Evolutionary conservation across 73 alveolate genomes (phyloP).

Genomic region (Blepharisma japonicum): DNA sequence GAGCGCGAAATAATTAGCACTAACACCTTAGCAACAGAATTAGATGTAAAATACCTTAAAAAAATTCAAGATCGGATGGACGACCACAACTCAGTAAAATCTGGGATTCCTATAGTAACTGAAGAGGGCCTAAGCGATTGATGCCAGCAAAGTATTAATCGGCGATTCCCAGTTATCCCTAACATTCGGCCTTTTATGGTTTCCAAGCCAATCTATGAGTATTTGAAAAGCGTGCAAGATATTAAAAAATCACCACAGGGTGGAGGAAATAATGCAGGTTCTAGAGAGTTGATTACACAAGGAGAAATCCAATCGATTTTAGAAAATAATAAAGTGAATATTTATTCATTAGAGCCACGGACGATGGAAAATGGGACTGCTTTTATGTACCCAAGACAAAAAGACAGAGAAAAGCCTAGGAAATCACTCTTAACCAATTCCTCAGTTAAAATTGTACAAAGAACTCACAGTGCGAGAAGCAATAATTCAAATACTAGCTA

Average conservation of each 20-base stretch:
- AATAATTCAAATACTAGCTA: too few relatives aligned
- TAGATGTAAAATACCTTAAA: slow-evolving; percentile 5
- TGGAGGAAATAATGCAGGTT: not conserved
- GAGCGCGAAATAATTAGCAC: not conserved
- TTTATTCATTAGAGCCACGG: not conserved
- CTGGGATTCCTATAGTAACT: slow-evolving; percentile 14
- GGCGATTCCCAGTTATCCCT: slow-evolving; percentile 17
- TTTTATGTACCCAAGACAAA: not conserved
- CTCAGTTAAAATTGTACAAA: too few relatives aligned
- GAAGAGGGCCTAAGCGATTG: slow-evolving; percentile 18
- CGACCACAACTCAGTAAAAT: slow-evolving; percentile 8
- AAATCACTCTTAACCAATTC: too few relatives aligned
- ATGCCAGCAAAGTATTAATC: slow-evolving; percentile 23
- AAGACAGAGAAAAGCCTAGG: not conserved
- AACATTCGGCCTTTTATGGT: not conserved
- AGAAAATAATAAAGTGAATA: not conserved
- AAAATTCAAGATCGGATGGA: not conserved
- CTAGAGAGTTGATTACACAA: not conserved
- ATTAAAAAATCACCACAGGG: not conserved
- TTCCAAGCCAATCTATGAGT: slow-evolving; percentile 3
- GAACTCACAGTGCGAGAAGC: too few relatives aligned
- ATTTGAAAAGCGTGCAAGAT: not conserved
- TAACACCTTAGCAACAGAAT: not conserved
- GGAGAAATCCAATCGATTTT: slow-evolving; percentile 4
- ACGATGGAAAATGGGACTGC: slow-evolving; percentile 20